Percentiles rank a stretch among this genome's conserved stretches.
Evolutionary conservation across 257 asterid genomes (phyloP).

Genomic region (Phtheirospermum japonicum): DNA sequence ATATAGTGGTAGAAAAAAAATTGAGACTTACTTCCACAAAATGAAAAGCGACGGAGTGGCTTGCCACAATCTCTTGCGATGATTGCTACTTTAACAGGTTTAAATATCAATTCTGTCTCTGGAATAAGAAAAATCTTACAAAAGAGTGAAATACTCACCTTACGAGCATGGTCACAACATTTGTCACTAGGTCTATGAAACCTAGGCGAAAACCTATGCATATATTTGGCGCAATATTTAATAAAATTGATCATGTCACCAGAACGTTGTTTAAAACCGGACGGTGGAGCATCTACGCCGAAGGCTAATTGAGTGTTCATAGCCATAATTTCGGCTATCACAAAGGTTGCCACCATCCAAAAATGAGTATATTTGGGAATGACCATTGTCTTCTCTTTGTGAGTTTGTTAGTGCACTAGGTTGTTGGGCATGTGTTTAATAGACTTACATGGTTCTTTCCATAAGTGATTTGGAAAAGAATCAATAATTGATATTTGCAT

Average conservation of each 20-base stretch:
- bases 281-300: neutral
- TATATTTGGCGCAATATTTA: conserved; percentile 21
- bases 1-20: too few species aligned
- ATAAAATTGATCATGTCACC: conserved; percentile 22
- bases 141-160: conserved; percentile 15
- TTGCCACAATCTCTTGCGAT: conserved; percentile 16
- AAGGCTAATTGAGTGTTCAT: neutral
- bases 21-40: conserved; percentile 32
- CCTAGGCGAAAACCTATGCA: conserved; percentile 19
- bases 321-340: conserved; percentile 16
- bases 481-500: conserved; percentile 14
- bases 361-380: neutral
- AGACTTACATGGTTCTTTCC: neutral
- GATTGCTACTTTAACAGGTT: conserved; percentile 16
- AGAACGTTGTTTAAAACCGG: neutral
- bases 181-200: conserved; percentile 21
- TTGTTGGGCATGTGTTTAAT: conserved; percentile 22
- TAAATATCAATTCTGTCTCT: conserved; percentile 18
- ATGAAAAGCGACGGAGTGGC: conserved; percentile 11
- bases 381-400: conserved; percentile 10
- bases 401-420: neutral
- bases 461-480: conserved; percentile 1
- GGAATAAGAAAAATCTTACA: conserved; percentile 26
- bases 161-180: conserved; percentile 29
- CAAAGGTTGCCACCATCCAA: neutral